Evolutionary conservation across 1,139 yeast species (phyloP).

Genomic region (Sugiyamaella sp.): DNA sequence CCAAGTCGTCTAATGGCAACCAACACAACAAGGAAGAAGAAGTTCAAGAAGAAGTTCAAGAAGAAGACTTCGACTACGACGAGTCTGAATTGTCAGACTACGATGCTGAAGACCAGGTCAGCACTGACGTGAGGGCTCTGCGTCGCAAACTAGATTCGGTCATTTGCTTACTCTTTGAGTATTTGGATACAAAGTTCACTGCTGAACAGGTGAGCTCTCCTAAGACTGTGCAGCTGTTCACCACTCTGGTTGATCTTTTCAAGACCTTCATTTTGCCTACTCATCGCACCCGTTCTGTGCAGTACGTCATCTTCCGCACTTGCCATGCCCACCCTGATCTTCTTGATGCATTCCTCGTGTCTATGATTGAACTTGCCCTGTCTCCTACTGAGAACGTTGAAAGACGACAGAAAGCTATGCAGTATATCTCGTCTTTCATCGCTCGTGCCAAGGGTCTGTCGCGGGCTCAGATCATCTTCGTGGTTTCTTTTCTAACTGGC

Average conservation of each 20-base stretch:
- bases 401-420: slow-evolving; percentile 83
- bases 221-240: slow-evolving; percentile 72
- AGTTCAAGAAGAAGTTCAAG: slow-evolving; percentile 31
- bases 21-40: slow-evolving; percentile 21
- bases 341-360: slow-evolving; percentile 81
- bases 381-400: slow-evolving; percentile 67
- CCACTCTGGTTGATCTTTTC: slow-evolving; percentile 74
- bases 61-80: slow-evolving; percentile 37
- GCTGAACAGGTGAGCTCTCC: slow-evolving; percentile 58
- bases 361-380: slow-evolving; percentile 82
- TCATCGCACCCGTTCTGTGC: slow-evolving; percentile 88
- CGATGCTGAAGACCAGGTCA: slow-evolving; percentile 37
- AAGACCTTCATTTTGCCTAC: slow-evolving; percentile 86
- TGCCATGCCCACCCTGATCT: slow-evolving; percentile 83
- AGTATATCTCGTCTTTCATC: slow-evolving; percentile 86
- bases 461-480: slow-evolving; percentile 72
- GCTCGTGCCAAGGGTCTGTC: slow-evolving; percentile 82
- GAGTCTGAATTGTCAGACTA: slow-evolving; percentile 45
- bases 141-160: slow-evolving; percentile 67
- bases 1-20: too few relatives aligned
- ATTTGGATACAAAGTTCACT: slow-evolving; percentile 55
- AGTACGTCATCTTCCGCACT: slow-evolving; percentile 77
- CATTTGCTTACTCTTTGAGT: slow-evolving; percentile 56
- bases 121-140: slow-evolving; percentile 34
- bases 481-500: slow-evolving; percentile 73